These are phyloP conservation scores for Nakaseomyces delphensis DNA, from an alignment of 1,139 yeast genomes.

Conservation along the genomic window DNA sequence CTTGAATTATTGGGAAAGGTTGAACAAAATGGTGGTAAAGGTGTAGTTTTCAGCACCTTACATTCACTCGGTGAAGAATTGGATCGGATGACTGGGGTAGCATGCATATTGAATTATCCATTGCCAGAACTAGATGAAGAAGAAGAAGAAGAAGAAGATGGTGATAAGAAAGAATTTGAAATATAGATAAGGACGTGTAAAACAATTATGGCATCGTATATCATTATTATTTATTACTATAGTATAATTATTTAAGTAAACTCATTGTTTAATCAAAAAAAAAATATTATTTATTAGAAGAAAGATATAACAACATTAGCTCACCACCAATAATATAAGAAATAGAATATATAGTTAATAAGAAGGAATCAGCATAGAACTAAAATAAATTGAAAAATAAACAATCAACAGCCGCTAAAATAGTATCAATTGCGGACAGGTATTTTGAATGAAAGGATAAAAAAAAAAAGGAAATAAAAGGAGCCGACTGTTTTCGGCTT, in stretches of 20 bases:
- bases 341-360: neutral
- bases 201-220: neutral
- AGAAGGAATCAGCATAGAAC: neutral
- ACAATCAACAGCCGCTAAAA: neutral
- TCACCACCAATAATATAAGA: neutral
- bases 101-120: slow-evolving; percentile 75
- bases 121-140: slow-evolving; percentile 71
- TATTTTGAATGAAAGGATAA: neutral
- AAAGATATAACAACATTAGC: neutral
- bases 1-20: slow-evolving; percentile 62
- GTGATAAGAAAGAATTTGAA: neutral
- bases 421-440: no score
- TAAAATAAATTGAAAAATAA: neutral
- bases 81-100: slow-evolving; percentile 81
- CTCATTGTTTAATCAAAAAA: neutral
- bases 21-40: slow-evolving; percentile 63
- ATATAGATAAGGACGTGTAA: neutral
- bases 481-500: neutral
- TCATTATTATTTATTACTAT: neutral
- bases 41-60: slow-evolving; percentile 68
- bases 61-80: slow-evolving; percentile 86
- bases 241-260: neutral
- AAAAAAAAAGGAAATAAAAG: neutral
- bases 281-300: neutral
- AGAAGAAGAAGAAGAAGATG: slow-evolving; percentile 8